Base-by-base conservation (phyloP, 1,284 basidiomycete genomes). In the Clitocybe nebularis region DNA sequence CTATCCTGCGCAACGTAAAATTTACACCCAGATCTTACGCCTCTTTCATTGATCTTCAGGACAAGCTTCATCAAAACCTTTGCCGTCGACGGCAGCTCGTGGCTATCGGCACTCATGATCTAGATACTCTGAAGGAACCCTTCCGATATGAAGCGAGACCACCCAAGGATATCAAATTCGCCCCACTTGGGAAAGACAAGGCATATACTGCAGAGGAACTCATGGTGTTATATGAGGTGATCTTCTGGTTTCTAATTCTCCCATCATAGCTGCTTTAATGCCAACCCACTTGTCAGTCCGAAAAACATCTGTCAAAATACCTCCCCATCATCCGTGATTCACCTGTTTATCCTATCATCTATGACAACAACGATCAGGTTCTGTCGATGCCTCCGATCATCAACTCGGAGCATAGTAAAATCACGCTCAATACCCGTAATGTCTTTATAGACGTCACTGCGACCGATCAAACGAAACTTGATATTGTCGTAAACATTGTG, bases 381-480 rank as follows among this genome's bases (percentile, higher is more conserved):
- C 75, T 96, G 13, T 96, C 93, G 8, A 93, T 99, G 86, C 96
- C 96, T 20, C 96, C 96, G 2, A 97, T 99, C 64, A 96, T 97
- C 69, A 97, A 97, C 69, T 95, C 93, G 4, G 84, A 96, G 50
- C 89, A 93, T 67, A 96, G 92, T 61, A 99, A 98, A 73, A 99
- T 99, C 58, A 91, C 92, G 0, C 73, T 97, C 50, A 84, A 93
- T 62, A 99, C 96, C 9, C 81, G 77, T 46, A 97, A 99, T 66
- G 75, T 99, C 60, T 97, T 98, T 67, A 90, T 99, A 54, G 96
- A 99, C 64, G 82, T 93, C 35, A 99, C 96, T 4, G 95, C 93
- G 5, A 95, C 92, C n/a, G 96, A 99, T 63, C 81, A 93, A 64
- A 98, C 95, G 35, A 99, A 98, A 68, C 79, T 99, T 43, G 84